These are phyloP conservation scores for Aspergillus sp. DNA, from an alignment of 2,329 filamentous ascomycete species.

Conservation along the genomic window DNA sequence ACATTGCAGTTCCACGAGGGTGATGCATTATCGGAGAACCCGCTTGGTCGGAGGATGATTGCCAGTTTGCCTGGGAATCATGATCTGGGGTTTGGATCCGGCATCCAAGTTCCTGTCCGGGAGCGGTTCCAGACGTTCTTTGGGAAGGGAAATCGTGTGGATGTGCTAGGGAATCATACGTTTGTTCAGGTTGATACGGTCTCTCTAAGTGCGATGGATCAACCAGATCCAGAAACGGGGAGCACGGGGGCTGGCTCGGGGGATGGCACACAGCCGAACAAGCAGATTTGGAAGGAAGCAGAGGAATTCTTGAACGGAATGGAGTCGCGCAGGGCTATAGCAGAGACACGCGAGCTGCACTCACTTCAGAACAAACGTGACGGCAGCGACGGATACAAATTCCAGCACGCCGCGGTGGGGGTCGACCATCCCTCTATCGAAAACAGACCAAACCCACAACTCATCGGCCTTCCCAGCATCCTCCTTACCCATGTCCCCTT, in stretches of 20 bases:
- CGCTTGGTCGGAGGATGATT: constrained; percentile 67
- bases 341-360: constrained; percentile 60
- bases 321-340: constrained; percentile 56
- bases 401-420: constrained; percentile 54
- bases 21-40: constrained; percentile 49
- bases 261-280: constrained; percentile 40
- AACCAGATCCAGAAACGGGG: constrained; percentile 44
- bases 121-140: constrained; percentile 82
- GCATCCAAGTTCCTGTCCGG: constrained; percentile 71
- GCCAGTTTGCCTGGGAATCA: constrained; percentile 88
- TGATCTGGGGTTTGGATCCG: constrained; percentile 81
- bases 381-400: constrained; percentile 38
- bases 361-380: constrained; percentile 54
- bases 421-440: constrained; percentile 38
- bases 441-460: constrained; percentile 12
- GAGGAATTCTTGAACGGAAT: constrained; percentile 67
- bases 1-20: constrained; percentile 58
- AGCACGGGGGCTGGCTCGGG: constrained; percentile 39
- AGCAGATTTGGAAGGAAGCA: constrained; percentile 64
- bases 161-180: constrained; percentile 88
- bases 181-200: constrained; percentile 87
- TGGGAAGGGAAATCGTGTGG: constrained; percentile 81
- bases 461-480: constrained; percentile 69
- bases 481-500: constrained; percentile 87
- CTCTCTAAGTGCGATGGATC: constrained; percentile 68